Conservation (phyloP, 768 basidiomycete genomes). For the Polyporus arcularius region DNA sequence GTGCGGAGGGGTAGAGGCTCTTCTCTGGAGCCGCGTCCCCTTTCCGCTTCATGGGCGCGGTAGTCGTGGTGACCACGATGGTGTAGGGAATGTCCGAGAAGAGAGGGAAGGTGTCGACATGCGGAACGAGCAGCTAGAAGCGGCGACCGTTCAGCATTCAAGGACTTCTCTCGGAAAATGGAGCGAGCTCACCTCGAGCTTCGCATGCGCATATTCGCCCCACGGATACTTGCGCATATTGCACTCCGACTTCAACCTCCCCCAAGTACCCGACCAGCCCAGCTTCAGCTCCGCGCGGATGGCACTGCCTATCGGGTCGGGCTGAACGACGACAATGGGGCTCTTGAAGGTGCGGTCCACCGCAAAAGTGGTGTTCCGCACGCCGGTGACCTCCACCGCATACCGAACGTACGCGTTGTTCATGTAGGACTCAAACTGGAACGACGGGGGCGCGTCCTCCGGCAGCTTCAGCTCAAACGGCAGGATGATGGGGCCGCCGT, state of each 20-base stretch:
- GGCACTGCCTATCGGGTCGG: slow-evolving; percentile 12
- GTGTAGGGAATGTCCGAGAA: slow-evolving; percentile 25
- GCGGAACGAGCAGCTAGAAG: slow-evolving; percentile 18
- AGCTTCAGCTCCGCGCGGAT: slow-evolving; percentile 15
- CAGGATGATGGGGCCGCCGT: slow-evolving; percentile 12
- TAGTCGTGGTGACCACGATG: slow-evolving; percentile 18
- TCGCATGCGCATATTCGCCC: slow-evolving; percentile 20
- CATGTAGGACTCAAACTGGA: slow-evolving; percentile 13
- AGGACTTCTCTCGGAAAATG: background rate
- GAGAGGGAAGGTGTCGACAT: slow-evolving; percentile 21
- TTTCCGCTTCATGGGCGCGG: slow-evolving; percentile 19
- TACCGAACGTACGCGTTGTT: slow-evolving; percentile 22
- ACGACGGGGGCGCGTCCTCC: slow-evolving; percentile 22
- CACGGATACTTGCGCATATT: slow-evolving; percentile 22
- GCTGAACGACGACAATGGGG: slow-evolving; percentile 20
- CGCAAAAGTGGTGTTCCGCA: slow-evolving; percentile 19
- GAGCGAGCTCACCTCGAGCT: slow-evolving; percentile 14
- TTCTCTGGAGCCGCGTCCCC: slow-evolving; percentile 13
- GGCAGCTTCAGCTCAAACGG: slow-evolving; percentile 26
- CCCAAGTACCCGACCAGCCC: slow-evolving; percentile 23
- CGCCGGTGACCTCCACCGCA: slow-evolving; percentile 22
- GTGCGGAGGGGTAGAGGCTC: slow-evolving; percentile 21
- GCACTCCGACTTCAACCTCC: slow-evolving; percentile 5
- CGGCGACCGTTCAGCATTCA: background rate
- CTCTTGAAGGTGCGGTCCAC: slow-evolving; percentile 12